Percentiles rank a stretch among this genome's conserved stretches.
phyloP scores from a whole-genome alignment of 108 stramenopile genomes.

The Schizochytrium sp. region DNA sequence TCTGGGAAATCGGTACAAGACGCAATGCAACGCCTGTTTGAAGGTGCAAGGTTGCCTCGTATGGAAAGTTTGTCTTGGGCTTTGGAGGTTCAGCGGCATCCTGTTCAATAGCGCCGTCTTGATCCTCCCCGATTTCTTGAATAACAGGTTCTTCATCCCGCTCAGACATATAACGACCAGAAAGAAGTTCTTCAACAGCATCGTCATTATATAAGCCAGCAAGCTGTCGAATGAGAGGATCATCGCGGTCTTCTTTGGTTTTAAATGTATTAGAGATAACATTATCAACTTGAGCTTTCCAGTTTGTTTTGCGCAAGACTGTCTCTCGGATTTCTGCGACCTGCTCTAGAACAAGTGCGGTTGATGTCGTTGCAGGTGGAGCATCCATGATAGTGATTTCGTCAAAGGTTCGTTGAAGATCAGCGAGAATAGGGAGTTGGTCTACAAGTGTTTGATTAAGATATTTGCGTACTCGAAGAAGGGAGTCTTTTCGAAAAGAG shows the following conservation, averaged over 20 bases:
- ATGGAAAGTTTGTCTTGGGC: not conserved
- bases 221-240: conserved; percentile 44
- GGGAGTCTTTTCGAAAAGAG: conserved; percentile 79
- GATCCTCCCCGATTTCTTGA: not conserved
- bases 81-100: not conserved
- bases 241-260: not conserved
- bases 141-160: not conserved
- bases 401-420: conserved; percentile 84
- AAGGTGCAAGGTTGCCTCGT: not conserved
- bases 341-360: conserved; percentile 52
- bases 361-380: conserved; percentile 62
- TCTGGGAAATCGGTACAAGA: not conserved
- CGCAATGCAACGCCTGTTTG: not conserved
- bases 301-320: conserved; percentile 45
- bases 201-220: conserved; percentile 55
- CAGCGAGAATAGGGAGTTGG: conserved; percentile 84
- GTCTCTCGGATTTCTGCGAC: conserved; percentile 29
- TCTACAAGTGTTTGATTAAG: conserved; percentile 81
- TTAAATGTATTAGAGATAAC: not conserved
- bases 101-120: not conserved
- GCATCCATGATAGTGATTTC: conserved; percentile 83
- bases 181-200: conserved; percentile 27
- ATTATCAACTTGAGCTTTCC: not conserved
- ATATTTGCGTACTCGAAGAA: conserved; percentile 83
- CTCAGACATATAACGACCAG: not conserved